These are phyloP conservation scores for Corylus avellana DNA, from an alignment of 306 rosid genomes.

Conservation along the genomic window DNA sequence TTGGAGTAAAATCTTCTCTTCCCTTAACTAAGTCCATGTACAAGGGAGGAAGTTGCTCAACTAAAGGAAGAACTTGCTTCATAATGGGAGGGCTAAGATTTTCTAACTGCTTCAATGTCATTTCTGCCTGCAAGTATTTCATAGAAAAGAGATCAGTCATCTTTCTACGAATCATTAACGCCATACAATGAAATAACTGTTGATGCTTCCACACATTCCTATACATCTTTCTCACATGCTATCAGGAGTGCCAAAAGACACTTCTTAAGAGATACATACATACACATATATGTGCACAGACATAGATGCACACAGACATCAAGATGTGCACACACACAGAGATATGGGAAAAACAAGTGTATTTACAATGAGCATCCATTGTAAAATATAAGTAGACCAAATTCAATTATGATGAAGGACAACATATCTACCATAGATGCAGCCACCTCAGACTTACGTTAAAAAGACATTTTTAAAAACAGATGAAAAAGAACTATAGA, in stretches of 20 bases:
- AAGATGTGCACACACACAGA: background rate
- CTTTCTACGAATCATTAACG: conserved; percentile 23
- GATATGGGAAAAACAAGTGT: background rate
- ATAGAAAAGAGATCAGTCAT: conserved; percentile 31
- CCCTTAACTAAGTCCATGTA: conserved; percentile 90
- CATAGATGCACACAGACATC: background rate
- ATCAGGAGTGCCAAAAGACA: conserved; percentile 6
- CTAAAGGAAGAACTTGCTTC: conserved; percentile 97
- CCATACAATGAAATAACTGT: background rate
- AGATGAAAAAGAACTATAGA: background rate
- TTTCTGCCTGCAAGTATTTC: conserved; percentile 78
- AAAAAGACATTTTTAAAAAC: background rate
- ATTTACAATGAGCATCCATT: background rate
- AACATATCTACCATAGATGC: background rate
- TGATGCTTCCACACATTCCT: conserved; percentile 14
- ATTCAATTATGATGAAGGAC: background rate
- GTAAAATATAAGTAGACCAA: background rate
- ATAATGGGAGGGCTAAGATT: conserved; percentile 89
- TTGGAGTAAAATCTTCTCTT: conserved; percentile 84
- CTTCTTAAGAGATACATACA: background rate
- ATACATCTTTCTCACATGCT: conserved; percentile 1
- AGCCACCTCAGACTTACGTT: background rate
- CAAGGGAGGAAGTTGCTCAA: conserved; percentile 96
- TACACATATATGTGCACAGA: background rate
- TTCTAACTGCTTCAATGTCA: conserved; percentile 79